Evolutionary conservation across 148 eudicot genomes (phyloP).

Genomic region (Silene uniflora): DNA sequence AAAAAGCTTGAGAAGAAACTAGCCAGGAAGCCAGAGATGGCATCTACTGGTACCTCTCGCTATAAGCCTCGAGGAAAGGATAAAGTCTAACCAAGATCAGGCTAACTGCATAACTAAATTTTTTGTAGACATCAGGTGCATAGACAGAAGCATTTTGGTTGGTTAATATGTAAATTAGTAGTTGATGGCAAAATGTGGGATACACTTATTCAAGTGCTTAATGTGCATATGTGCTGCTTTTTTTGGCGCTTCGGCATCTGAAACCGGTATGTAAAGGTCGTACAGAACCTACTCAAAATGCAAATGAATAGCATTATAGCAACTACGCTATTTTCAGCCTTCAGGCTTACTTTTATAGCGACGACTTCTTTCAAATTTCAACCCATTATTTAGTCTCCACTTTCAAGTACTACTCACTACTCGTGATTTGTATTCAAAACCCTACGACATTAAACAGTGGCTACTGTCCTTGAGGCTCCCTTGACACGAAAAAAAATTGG

Average conservation of each 20-base stretch:
- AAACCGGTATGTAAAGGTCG: constrained; percentile 3
- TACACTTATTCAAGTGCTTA: background rate
- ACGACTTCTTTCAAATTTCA: no score
- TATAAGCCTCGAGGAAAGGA: constrained; percentile 2
- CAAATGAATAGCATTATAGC: background rate
- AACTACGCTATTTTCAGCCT: background rate
- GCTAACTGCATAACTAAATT: constrained; percentile 1
- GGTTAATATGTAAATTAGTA: constrained; percentile 9
- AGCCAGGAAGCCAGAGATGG: background rate
- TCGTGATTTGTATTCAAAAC: no score
- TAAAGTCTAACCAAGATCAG: background rate
- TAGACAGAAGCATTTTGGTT: background rate
- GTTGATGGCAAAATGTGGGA: background rate
- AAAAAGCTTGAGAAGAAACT: constrained; percentile 31
- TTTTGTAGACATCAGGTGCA: constrained; percentile 5
- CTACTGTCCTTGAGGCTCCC: no score
- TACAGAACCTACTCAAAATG: background rate
- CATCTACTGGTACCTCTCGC: background rate
- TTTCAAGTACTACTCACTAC: no score
- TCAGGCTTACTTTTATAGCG: no score
- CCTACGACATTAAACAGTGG: no score
- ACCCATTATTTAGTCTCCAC: no score
- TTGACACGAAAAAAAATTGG: no score
- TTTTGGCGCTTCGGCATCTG: constrained; percentile 6
- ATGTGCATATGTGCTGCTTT: background rate